Evolutionary conservation across 805 yeast species (phyloP).

Genomic region (Saturnispora silvae): DNA sequence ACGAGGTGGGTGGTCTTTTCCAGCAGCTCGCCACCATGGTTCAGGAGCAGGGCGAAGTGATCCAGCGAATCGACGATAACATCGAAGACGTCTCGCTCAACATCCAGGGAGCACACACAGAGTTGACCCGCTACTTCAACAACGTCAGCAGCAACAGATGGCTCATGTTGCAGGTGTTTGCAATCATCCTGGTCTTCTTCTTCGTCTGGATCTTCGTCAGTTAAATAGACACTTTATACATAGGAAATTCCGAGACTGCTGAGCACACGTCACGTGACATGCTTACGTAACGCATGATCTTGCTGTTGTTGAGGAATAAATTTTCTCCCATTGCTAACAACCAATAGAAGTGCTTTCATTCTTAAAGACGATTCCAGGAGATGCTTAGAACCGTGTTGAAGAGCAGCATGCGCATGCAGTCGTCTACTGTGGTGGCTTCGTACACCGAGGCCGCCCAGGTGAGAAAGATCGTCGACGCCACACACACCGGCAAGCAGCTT

Average conservation of each 20-base stretch:
- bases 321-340: neutral
- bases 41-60: conserved; percentile 92
- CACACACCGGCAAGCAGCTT: conserved; percentile 36
- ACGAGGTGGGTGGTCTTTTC: conserved; percentile 90
- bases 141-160: conserved; percentile 83
- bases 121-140: conserved; percentile 80
- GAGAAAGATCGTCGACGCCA: conserved; percentile 13
- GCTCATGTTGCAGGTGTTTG: conserved; percentile 84
- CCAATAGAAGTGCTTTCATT: neutral
- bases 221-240: too few species aligned
- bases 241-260: too few species aligned
- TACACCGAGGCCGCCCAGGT: conserved; percentile 12
- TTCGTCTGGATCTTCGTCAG: conserved; percentile 71
- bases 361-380: too few species aligned
- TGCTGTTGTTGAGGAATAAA: neutral
- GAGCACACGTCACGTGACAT: conserved; percentile 2
- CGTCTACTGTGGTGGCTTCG: conserved; percentile 10
- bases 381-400: conserved; percentile 4
- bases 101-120: conserved; percentile 90
- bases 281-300: neutral
- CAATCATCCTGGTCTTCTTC: conserved; percentile 69
- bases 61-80: conserved; percentile 89
- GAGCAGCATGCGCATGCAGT: conserved; percentile 6
- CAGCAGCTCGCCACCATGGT: conserved; percentile 96
- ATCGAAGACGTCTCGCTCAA: conserved; percentile 89